Base-by-base conservation (phyloP, 1,284 basidiomycete species). In the Ceraceosorus guamensis region DNA sequence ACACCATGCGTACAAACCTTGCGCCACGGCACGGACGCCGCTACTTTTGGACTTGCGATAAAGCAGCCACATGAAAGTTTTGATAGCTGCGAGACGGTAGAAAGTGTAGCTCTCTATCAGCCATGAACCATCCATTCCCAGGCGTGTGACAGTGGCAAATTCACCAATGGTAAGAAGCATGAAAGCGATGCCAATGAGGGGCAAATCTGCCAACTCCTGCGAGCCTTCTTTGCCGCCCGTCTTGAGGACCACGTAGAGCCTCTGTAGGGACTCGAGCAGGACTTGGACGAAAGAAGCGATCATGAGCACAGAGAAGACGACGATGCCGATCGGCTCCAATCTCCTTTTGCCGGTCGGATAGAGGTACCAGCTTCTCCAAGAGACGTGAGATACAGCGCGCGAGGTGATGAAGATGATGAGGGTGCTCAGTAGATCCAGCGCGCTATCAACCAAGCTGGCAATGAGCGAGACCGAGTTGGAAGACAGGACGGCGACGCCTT, bases 301-400 rank as follows among this genome's bases (percentile, higher is more conserved):
- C 81, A 82, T 82, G 39, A 80, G 78, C n/a, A 83, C 81, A n/a
- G 79, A 78, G 64, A 83, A 83, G 58, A 82, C 71, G 46, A 76
- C 64, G 16, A 77, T 76, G 14, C 79, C 79, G 10, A 80, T 69
- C 5, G 79, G 79, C 63, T 81, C 80, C 48, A 81, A 79, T 3
- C 80, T 70, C 47, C 77, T 69, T 67, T 82, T 82, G 14, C 81
- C 81, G 2, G 79, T 79, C 0, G 81, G 81, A 61, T 81, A 82
- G 50, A 74, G 68, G 64, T 65, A 69, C 8, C 71, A 72, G 6
- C 63, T 73, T 56, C 57, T 61, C 62, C 65, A 69, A 16, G 65
- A 67, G 14, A 67, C 65, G 54, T 71, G 72, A 5, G 67, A 65
- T 30, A 68, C 66, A 35, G 68, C 67, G 44, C 65, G 64, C 18